Conservation (phyloP, 75 land plant species). For the Selaginella tamariscina region DNA sequence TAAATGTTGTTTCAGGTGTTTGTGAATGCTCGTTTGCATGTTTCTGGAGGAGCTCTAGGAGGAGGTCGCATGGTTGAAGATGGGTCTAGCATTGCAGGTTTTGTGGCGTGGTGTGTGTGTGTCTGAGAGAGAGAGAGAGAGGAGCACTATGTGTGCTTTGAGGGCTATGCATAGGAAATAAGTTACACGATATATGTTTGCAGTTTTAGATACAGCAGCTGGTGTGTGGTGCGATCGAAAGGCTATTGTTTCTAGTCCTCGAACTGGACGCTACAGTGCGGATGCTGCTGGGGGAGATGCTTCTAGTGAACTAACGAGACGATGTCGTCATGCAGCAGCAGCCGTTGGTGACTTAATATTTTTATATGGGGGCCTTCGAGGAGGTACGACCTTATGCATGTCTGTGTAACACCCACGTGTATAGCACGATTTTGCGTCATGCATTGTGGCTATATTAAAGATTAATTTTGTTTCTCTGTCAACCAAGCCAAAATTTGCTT, state of each 20-base stretch:
- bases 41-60: slow-evolving; percentile 65
- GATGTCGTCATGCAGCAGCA: slow-evolving; percentile 89
- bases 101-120: neutral
- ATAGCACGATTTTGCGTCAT: no score
- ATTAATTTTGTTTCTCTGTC: no score
- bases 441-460: no score
- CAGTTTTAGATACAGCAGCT: slow-evolving; percentile 80
- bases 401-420: no score
- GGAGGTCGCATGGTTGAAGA: slow-evolving; percentile 71
- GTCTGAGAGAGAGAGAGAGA: neutral
- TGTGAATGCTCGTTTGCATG: slow-evolving; percentile 72
- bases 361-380: slow-evolving; percentile 75
- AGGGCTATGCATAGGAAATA: no score
- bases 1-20: slow-evolving; percentile 44
- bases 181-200: slow-evolving; percentile 2
- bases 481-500: no score
- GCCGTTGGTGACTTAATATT: slow-evolving; percentile 56
- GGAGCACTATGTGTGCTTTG: neutral
- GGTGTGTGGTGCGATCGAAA: slow-evolving; percentile 78
- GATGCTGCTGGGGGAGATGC: slow-evolving; percentile 37
- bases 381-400: slow-evolving; percentile 52
- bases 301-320: slow-evolving; percentile 51
- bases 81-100: slow-evolving; percentile 60
- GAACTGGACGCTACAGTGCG: slow-evolving; percentile 26
- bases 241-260: slow-evolving; percentile 61